Evolutionary conservation across 805 yeast species (phyloP).

Genomic region (Hanseniaspora meyeri): DNA sequence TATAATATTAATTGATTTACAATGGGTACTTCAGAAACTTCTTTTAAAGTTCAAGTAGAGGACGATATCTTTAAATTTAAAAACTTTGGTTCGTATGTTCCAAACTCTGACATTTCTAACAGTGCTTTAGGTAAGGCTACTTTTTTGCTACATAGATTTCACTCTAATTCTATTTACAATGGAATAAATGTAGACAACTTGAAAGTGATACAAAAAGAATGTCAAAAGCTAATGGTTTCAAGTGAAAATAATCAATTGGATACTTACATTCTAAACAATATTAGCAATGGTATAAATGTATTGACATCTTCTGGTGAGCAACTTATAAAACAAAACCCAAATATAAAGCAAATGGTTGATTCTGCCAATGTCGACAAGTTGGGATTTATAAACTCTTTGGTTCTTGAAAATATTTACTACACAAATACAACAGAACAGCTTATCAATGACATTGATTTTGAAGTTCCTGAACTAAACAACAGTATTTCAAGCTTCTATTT

Average conservation of each 20-base stretch:
- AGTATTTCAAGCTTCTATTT: background rate
- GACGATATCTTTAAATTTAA: background rate
- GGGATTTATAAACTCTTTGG: background rate
- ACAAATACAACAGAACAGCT: background rate
- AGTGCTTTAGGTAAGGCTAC: background rate
- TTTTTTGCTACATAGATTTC: constrained; percentile 9
- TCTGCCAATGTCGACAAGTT: background rate
- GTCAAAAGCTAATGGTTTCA: background rate
- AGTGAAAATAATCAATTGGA: background rate
- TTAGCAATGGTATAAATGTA: background rate
- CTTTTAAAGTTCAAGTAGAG: background rate
- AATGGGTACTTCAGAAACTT: background rate
- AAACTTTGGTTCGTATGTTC: constrained; percentile 3
- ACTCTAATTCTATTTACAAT: background rate
- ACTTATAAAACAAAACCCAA: background rate
- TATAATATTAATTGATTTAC: background rate
- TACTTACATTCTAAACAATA: background rate
- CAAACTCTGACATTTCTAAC: background rate
- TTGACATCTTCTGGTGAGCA: background rate
- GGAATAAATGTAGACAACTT: background rate
- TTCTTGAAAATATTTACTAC: constrained; percentile 5
- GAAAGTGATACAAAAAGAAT: constrained; percentile 5
- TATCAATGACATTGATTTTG: background rate
- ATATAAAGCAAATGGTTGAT: background rate
- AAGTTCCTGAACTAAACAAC: background rate